Percentiles rank a stretch among this genome's conserved stretches.
These are phyloP conservation scores for Priceomyces fermenticarens DNA, from an alignment of 805 yeast genomes.

Conservation along the genomic window DNA sequence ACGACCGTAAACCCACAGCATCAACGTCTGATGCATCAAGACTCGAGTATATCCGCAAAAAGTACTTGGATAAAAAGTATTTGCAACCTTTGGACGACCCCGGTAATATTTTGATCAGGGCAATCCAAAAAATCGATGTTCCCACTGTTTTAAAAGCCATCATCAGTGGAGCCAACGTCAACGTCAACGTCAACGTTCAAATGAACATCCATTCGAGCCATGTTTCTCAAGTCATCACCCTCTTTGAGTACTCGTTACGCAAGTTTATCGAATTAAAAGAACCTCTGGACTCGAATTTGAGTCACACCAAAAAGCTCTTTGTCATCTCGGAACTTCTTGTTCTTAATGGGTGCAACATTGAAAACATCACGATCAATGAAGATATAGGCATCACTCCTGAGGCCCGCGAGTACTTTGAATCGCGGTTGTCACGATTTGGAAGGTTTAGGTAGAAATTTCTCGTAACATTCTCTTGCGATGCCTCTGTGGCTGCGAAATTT, in stretches of 20 bases:
- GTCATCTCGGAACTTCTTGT: constrained; percentile 56
- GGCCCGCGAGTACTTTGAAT: constrained; percentile 56
- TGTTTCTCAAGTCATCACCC: constrained; percentile 20
- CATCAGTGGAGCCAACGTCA: constrained; percentile 47
- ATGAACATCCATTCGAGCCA: constrained; percentile 17
- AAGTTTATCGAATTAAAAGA: constrained; percentile 33
- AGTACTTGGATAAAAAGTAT: constrained; percentile 58
- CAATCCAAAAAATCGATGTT: constrained; percentile 51
- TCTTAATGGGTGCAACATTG: constrained; percentile 53
- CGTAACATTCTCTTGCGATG: background rate
- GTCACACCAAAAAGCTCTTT: constrained; percentile 22
- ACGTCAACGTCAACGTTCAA: constrained; percentile 37
- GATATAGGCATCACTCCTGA: constrained; percentile 38
- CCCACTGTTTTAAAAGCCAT: constrained; percentile 41
- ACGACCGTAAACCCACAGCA: constrained; percentile 24
- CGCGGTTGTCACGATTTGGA: constrained; percentile 10
- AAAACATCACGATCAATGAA: constrained; percentile 24
- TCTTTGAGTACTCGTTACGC: constrained; percentile 52
- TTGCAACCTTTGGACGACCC: constrained; percentile 20
- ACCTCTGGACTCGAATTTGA: constrained; percentile 12
- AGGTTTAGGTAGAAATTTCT: background rate
- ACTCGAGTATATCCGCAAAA: constrained; percentile 56
- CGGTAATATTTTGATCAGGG: constrained; percentile 44
- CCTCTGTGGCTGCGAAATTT: constrained; percentile 6
- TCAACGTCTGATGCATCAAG: constrained; percentile 45